Evolutionary conservation across 2,329 filamentous ascomycete genomes (phyloP), one percentile per base, ranked within the genome.

Genomic region (Bipolaris sorokiniana): DNA sequence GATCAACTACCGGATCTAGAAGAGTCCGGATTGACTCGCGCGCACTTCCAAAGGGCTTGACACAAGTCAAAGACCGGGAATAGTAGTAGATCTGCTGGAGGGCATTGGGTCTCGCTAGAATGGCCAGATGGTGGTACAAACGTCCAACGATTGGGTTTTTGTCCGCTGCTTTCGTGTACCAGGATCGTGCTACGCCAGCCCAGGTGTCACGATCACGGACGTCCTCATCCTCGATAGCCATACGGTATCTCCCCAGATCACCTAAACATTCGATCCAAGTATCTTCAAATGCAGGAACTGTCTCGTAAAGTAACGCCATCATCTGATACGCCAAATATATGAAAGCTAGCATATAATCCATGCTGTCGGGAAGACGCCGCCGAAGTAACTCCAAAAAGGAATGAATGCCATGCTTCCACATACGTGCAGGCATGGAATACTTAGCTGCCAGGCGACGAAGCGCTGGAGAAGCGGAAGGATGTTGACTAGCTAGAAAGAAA

Each of bases 231-330:
- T 97, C 93, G 42, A 97, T 92, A 0, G 92, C 92, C 92, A 97
- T 97, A 0, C 89, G 82, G 67, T 96, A 97, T 18, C 93, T 82
- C 0, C 89, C 90, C 0, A 98, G 77, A 69, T 98, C 93, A 0
- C 94, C 94, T 0, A 98, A 79, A 51, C 93, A 97, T 64, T 97
- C 94, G 7, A 96, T 91, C 94, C 94, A 98, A 0, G 91, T 97
- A 55, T 95, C 90, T 50, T 90, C 85, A 63, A 96, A 97, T 0
- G 85, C 82, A 0, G 90, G 88, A 0, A 97, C 91, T 0, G 91
- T 96, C 67, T 98, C 94, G 57, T 92, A 90, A 0, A 97, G 77
- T 0, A 97, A 76, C 0, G 91, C 89, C 84, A 97, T 91, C 86
- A 96, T 96, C 2, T 89, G 90, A 63, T 97, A 98, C 0, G 92